Conservation (phyloP, 352 stramenopile genomes). For the Pythium insidiosum region DNA sequence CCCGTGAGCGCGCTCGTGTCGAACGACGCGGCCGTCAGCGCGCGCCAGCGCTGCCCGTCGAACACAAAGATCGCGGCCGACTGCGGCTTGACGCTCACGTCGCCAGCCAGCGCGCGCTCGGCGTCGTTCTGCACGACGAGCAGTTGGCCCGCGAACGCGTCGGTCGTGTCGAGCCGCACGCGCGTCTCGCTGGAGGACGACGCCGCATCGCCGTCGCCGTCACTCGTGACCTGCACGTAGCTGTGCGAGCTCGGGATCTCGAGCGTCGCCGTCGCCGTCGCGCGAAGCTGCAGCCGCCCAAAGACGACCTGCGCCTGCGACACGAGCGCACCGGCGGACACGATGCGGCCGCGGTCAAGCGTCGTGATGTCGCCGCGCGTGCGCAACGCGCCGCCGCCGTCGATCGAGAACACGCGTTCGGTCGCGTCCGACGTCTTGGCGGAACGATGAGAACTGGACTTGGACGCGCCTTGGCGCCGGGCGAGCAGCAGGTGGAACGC, state of each 20-base stretch:
- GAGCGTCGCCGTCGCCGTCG: conserved; percentile 23
- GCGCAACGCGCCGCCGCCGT: conserved; percentile 35
- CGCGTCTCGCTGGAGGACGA: too few species aligned
- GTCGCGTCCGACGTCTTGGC: conserved; percentile 1
- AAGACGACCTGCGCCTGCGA: conserved; percentile 48
- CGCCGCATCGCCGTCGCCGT: conserved; percentile 21
- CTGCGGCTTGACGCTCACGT: conserved; percentile 37
- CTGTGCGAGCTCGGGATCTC: conserved; percentile 51
- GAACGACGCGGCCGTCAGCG: conserved; percentile 58
- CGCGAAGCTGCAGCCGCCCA: conserved; percentile 27
- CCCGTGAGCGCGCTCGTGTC: conserved; percentile 49
- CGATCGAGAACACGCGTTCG: conserved; percentile 27
- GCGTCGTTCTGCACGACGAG: conserved; percentile 75
- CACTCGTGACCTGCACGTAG: conserved; percentile 57
- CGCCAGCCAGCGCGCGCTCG: conserved; percentile 34
- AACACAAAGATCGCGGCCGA: conserved; percentile 62
- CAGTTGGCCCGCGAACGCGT: conserved; percentile 47
- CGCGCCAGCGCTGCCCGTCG: conserved; percentile 47
- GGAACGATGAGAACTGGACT: too few species aligned
- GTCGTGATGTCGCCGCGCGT: conserved; percentile 45
- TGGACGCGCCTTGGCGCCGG: conserved; percentile 13
- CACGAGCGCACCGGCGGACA: conserved; percentile 43
- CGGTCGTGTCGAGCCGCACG: conserved; percentile 27
- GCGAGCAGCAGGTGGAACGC: conserved; percentile 39
- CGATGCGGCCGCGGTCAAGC: conserved; percentile 27